Percentiles rank a stretch among this genome's conserved stretches.
Conservation (phyloP, 345 rosid species). For the Conringia planisiliqua region DNA sequence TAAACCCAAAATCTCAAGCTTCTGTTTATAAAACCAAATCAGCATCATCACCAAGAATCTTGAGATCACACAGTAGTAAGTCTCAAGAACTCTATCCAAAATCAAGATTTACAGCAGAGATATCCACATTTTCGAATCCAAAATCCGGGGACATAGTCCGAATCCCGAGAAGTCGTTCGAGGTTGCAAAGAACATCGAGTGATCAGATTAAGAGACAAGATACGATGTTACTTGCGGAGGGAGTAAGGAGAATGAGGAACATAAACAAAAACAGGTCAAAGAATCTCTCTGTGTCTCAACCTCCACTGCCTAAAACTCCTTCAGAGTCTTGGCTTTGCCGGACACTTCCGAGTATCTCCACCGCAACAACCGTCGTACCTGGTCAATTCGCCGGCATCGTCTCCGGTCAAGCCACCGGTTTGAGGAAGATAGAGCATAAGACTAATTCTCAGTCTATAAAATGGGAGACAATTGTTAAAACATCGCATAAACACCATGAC, state of each 20-base stretch:
- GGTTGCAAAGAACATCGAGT: slow-evolving; percentile 25
- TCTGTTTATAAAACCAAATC: slow-evolving; percentile 31
- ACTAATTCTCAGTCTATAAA: slow-evolving; percentile 35
- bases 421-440: slow-evolving; percentile 35
- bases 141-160: slow-evolving; percentile 9
- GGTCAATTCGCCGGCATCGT: neutral
- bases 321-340: slow-evolving; percentile 96
- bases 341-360: slow-evolving; percentile 49
- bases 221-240: slow-evolving; percentile 21
- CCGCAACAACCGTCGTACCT: slow-evolving; percentile 31
- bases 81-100: slow-evolving; percentile 41
- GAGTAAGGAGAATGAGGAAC: slow-evolving; percentile 26
- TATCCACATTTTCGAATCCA: slow-evolving; percentile 42
- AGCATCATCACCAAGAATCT: slow-evolving; percentile 49
- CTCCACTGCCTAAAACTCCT: slow-evolving; percentile 73
- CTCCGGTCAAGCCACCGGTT: slow-evolving; percentile 23
- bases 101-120: slow-evolving; percentile 39
- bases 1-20: neutral
- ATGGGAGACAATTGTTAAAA: slow-evolving; percentile 96
- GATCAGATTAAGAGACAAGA: slow-evolving; percentile 23
- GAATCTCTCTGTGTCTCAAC: slow-evolving; percentile 42
- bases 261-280: slow-evolving; percentile 15
- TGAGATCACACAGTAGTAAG: slow-evolving; percentile 40
- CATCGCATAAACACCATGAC: slow-evolving; percentile 63
- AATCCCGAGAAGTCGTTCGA: slow-evolving; percentile 3